Conservation (phyloP, 1,284 basidiomycete genomes). For the Naganishia sp. region DNA sequence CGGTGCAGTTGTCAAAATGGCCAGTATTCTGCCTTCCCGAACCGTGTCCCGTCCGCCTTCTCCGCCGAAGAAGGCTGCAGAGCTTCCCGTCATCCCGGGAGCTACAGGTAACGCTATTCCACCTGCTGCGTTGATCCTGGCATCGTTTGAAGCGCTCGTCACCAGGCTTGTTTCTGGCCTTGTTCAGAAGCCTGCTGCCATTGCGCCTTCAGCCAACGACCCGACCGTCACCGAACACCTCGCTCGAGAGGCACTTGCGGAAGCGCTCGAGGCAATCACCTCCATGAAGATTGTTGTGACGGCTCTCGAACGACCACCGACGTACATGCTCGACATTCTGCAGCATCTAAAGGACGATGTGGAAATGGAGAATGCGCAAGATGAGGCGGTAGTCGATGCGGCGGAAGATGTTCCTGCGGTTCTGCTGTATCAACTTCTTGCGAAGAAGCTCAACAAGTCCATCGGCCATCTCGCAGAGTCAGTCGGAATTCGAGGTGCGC, state of each 20-base stretch:
- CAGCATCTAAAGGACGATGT: constrained; percentile 47
- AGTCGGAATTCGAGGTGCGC: constrained; percentile 15
- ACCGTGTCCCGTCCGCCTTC: constrained; percentile 48
- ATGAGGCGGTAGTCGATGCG: constrained; percentile 52
- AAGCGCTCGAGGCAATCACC: constrained; percentile 52
- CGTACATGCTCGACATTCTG: constrained; percentile 30
- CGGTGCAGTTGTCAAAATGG: constrained; percentile 36
- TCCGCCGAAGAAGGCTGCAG: constrained; percentile 41
- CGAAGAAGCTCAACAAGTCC: constrained; percentile 44
- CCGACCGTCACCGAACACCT: constrained; percentile 48
- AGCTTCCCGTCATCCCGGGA: constrained; percentile 29
- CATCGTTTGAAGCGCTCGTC: constrained; percentile 52
- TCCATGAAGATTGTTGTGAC: constrained; percentile 48
- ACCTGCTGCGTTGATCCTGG: constrained; percentile 47
- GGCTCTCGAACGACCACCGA: constrained; percentile 41
- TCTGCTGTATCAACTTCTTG: constrained; percentile 47
- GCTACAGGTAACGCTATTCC: constrained; percentile 37
- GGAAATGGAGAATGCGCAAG: constrained; percentile 42
- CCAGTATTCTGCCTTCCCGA: constrained; percentile 37
- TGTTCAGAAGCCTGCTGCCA: constrained; percentile 46
- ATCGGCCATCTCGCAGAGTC: constrained; percentile 31
- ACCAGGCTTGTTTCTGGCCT: constrained; percentile 50
- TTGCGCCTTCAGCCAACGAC: constrained; percentile 40
- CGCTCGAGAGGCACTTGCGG: constrained; percentile 52
- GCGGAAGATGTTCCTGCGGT: constrained; percentile 54